phyloP scores from a whole-genome alignment of 768 basidiomycete genomes.

The Gautieria morchelliformis region DNA sequence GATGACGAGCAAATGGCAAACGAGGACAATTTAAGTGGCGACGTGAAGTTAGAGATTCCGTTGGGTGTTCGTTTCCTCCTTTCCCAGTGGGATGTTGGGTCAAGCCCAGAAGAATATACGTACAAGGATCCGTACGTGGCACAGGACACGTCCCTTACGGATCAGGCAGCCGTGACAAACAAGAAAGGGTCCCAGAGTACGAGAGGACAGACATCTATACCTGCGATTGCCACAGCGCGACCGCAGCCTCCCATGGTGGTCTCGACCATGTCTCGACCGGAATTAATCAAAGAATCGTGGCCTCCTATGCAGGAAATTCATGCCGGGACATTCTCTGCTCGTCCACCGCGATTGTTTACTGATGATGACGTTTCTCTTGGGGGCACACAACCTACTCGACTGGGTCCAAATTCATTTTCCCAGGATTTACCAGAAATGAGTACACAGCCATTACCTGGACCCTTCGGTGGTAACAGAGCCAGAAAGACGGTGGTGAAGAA shows the following conservation, averaged over 20 bases:
- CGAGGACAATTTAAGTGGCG: constrained; percentile 13
- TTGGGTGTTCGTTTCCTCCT: constrained; percentile 54
- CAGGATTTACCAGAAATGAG: constrained; percentile 36
- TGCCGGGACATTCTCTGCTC: not conserved
- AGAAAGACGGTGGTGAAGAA: constrained; percentile 59
- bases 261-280: constrained; percentile 7
- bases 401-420: constrained; percentile 13
- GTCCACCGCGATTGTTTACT: not conserved
- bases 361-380: not conserved
- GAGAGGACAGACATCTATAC: not conserved
- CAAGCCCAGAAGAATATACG: constrained; percentile 37
- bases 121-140: constrained; percentile 45
- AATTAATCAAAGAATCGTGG: not conserved
- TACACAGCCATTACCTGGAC: constrained; percentile 66
- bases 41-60: constrained; percentile 24
- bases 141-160: not conserved
- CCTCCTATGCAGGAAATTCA: not conserved
- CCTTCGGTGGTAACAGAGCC: constrained; percentile 39
- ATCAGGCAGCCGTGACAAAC: not conserved
- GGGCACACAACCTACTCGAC: not conserved
- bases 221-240: not conserved
- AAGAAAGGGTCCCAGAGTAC: not conserved
- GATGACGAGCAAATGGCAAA: constrained; percentile 14
- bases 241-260: constrained; percentile 13
- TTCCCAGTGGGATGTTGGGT: constrained; percentile 56